phyloP scores from a whole-genome alignment of 2,329 filamentous ascomycete species.

The Aureobasidium musti region DNA sequence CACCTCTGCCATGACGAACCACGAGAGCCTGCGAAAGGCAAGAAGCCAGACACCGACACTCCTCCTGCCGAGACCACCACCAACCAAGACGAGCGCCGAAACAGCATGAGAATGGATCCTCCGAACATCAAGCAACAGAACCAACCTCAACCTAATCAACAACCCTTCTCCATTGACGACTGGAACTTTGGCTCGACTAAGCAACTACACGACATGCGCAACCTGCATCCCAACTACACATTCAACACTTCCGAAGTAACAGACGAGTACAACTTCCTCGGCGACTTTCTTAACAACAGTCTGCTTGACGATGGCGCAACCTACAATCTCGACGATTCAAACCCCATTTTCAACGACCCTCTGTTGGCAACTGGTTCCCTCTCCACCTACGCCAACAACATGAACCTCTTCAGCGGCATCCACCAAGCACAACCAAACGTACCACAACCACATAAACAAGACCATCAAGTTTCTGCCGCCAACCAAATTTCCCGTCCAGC shows the following conservation, averaged over 20 bases:
- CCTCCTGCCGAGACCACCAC: neutral
- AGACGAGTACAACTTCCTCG: constrained; percentile 94
- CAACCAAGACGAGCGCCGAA: constrained; percentile 18
- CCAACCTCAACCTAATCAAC: constrained; percentile 57
- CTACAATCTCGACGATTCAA: constrained; percentile 46
- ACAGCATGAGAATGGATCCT: constrained; percentile 3
- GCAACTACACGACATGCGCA: constrained; percentile 92
- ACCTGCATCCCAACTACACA: constrained; percentile 91
- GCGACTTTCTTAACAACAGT: constrained; percentile 93
- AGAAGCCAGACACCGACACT: constrained; percentile 24
- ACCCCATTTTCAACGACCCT: constrained; percentile 62
- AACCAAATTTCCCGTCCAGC: constrained; percentile 63
- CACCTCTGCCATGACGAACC: constrained; percentile 98
- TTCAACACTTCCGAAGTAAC: constrained; percentile 91
- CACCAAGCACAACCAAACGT: constrained; percentile 4
- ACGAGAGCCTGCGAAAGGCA: constrained; percentile 73
- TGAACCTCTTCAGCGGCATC: constrained; percentile 35
- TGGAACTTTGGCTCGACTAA: constrained; percentile 77
- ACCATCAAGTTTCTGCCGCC: constrained; percentile 44
- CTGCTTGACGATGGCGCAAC: constrained; percentile 69
- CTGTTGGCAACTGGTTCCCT: constrained; percentile 51
- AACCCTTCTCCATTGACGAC: constrained; percentile 47
- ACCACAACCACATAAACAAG: neutral
- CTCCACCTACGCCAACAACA: constrained; percentile 49
- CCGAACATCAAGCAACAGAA: constrained; percentile 66